Conservation (phyloP, 2,329 filamentous ascomycete species). For the Dothideomycetes sp. region DNA sequence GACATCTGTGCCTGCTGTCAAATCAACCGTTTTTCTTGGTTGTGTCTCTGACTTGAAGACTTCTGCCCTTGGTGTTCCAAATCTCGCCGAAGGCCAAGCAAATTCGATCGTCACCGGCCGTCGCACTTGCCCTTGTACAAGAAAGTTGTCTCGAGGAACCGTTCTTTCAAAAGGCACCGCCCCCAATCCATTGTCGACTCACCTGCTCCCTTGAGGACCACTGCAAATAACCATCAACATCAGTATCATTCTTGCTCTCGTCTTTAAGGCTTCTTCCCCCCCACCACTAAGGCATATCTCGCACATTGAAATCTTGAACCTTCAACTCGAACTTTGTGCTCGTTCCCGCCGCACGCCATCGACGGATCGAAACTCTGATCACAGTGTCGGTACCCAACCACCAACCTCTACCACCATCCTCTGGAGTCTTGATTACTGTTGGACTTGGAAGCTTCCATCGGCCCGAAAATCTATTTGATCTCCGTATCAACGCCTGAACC, state of each 20-base stretch:
- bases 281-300: no score
- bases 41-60: constrained; percentile 12
- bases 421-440: background rate
- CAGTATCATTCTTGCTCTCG: constrained; percentile 1
- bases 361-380: constrained; percentile 11
- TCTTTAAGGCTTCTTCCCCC: constrained; percentile 6
- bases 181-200: background rate
- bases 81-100: constrained; percentile 12
- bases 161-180: constrained; percentile 2
- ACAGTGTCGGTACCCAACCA: constrained; percentile 4
- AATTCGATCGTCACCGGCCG: constrained; percentile 10
- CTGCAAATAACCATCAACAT: background rate
- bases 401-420: constrained; percentile 2
- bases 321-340: constrained; percentile 7
- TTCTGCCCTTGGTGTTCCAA: constrained; percentile 3
- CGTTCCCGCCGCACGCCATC: constrained; percentile 14
- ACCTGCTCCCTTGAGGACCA: background rate
- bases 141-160: constrained; percentile 3
- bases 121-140: constrained; percentile 1
- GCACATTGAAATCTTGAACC: constrained; percentile 13
- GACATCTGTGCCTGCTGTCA: constrained; percentile 13
- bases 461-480: background rate
- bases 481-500: background rate
- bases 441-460: no score
- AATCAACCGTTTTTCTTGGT: constrained; percentile 9